These are phyloP conservation scores for Fusarium nodosum DNA, from an alignment of 2,329 filamentous ascomycete genomes.

Conservation along the genomic window DNA sequence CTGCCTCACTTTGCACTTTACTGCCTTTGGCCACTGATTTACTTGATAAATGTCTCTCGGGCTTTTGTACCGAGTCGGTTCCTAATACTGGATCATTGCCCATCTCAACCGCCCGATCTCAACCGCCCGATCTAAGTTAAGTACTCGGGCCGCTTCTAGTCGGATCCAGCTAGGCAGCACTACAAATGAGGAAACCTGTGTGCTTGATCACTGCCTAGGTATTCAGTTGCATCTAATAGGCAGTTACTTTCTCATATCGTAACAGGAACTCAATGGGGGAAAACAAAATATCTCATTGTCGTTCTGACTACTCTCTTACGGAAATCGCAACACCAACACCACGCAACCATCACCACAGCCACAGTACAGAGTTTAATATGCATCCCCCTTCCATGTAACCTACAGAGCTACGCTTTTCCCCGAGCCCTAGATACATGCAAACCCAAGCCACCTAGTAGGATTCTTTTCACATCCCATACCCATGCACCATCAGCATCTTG, in stretches of 20 bases:
- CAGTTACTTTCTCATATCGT: constrained; percentile 12
- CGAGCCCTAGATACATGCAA: constrained; percentile 9
- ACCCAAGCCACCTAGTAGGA: constrained; percentile 37
- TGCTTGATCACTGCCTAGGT: constrained; percentile 8
- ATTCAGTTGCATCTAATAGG: constrained; percentile 12
- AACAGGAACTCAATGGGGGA: not conserved
- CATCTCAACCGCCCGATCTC: constrained; percentile 37
- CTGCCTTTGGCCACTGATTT: not conserved
- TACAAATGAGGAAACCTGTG: not conserved
- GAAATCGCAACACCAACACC: constrained; percentile 1
- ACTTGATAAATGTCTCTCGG: constrained; percentile 15
- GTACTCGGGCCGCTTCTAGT: constrained; percentile 43
- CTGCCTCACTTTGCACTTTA: not conserved
- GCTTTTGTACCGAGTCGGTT: constrained; percentile 25
- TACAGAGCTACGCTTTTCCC: constrained; percentile 36
- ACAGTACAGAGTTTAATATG: constrained; percentile 36
- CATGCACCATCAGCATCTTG: constrained; percentile 1
- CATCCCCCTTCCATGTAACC: constrained; percentile 15
- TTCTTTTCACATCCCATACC: constrained; percentile 11
- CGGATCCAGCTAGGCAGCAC: constrained; percentile 3
- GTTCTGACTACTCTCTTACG: constrained; percentile 16
- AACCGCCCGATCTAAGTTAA: constrained; percentile 34
- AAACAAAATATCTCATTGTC: constrained; percentile 35
- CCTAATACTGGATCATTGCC: constrained; percentile 12
- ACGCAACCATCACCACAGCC: constrained; percentile 3